Conservation (phyloP, 2,329 filamentous ascomycete genomes). For the Xylariaceae sp. region DNA sequence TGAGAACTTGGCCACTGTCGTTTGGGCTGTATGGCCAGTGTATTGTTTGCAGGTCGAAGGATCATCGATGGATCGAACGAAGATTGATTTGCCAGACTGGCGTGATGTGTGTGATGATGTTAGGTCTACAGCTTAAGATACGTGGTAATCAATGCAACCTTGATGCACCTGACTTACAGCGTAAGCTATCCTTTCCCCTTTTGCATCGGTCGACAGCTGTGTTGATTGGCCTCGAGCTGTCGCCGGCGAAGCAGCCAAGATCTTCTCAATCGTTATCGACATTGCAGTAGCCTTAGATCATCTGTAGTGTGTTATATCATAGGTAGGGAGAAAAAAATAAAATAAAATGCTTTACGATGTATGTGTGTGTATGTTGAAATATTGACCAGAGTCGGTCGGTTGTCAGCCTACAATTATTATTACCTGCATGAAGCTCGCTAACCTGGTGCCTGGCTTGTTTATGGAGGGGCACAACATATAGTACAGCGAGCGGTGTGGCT, state of each 20-base stretch:
- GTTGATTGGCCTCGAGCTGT: slow-evolving; percentile 87
- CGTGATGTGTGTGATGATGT: slow-evolving; percentile 4
- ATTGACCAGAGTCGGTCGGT: neutral
- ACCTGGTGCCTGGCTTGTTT: neutral
- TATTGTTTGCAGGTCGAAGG: slow-evolving; percentile 86
- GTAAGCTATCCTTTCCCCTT: slow-evolving; percentile 91
- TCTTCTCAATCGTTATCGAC: slow-evolving; percentile 64
- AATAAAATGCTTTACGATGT: slow-evolving; percentile 10
- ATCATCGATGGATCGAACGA: slow-evolving; percentile 91
- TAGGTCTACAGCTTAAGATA: slow-evolving; percentile 14
- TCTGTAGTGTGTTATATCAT: slow-evolving; percentile 2
- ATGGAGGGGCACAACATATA: slow-evolving; percentile 8
- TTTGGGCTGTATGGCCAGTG: slow-evolving; percentile 83
- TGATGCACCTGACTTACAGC: slow-evolving; percentile 62
- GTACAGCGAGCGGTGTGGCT: slow-evolving; percentile 23
- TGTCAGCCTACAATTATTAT: neutral
- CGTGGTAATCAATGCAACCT: neutral
- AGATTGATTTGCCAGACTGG: slow-evolving; percentile 94
- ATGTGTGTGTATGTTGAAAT: neutral
- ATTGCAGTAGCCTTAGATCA: slow-evolving; percentile 31
- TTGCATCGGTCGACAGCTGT: slow-evolving; percentile 82
- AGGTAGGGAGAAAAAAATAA: slow-evolving; percentile 1
- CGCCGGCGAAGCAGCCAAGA: slow-evolving; percentile 82
- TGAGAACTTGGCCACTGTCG: slow-evolving; percentile 90
- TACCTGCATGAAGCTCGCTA: neutral